Percentiles rank a stretch among this genome's conserved stretches.
Conservation (phyloP, 495 filamentous ascomycete species). For the Aspergillus funiculosus region DNA sequence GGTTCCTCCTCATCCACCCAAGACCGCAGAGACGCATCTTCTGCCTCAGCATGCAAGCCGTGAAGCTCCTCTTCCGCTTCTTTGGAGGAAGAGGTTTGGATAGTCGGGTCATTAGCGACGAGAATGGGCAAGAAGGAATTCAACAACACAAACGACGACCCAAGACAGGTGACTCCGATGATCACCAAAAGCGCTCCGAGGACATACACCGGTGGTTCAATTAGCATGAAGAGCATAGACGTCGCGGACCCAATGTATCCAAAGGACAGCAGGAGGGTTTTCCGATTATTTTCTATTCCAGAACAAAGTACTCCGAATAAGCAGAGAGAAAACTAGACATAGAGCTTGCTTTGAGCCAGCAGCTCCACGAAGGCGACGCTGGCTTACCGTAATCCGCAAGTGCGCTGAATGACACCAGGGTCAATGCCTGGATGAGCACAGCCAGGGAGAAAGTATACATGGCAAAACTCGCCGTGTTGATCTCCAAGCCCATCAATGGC, state of each 20-base stretch:
- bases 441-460: constrained; percentile 52
- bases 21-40: constrained; percentile 28
- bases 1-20: constrained; percentile 29
- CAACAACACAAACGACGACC: constrained; percentile 48
- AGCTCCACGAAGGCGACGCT: too few species aligned
- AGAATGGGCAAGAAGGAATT: constrained; percentile 49
- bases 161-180: constrained; percentile 68
- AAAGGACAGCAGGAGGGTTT: constrained; percentile 70
- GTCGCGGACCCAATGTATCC: constrained; percentile 69
- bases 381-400: constrained; percentile 49
- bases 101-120: constrained; percentile 41
- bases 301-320: background rate
- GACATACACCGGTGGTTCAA: constrained; percentile 63
- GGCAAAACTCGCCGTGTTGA: constrained; percentile 50
- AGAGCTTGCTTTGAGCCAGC: too few species aligned
- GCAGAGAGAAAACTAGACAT: constrained; percentile 3
- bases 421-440: constrained; percentile 49
- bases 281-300: constrained; percentile 51
- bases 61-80: constrained; percentile 26
- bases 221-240: constrained; percentile 79
- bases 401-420: constrained; percentile 48
- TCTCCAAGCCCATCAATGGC: constrained; percentile 36
- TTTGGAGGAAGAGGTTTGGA: constrained; percentile 14
- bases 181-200: constrained; percentile 74
- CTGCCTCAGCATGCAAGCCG: constrained; percentile 17